Conservation (phyloP, 768 basidiomycete genomes). For the Lentinus tigrinus region DNA sequence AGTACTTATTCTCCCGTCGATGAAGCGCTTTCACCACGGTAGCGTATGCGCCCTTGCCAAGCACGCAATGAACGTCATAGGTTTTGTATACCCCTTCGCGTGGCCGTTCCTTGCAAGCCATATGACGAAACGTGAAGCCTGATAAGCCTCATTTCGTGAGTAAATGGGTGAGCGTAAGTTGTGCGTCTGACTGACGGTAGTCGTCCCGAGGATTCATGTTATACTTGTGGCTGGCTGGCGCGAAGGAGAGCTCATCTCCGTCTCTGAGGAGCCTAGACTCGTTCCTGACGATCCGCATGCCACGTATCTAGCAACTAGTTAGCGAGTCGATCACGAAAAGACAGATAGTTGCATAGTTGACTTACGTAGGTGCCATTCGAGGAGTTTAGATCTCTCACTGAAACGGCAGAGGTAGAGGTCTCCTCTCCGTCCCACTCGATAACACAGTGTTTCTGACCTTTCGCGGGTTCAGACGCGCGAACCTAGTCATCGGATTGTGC, state of each 20-base stretch:
- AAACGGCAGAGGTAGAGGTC: slow-evolving; percentile 36
- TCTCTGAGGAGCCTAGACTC: neutral
- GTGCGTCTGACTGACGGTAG: too few relatives aligned
- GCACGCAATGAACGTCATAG: slow-evolving; percentile 62
- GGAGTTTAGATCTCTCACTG: slow-evolving; percentile 39
- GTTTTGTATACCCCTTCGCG: slow-evolving; percentile 38
- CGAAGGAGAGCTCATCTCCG: neutral
- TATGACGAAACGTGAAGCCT: slow-evolving; percentile 32
- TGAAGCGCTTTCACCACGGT: slow-evolving; percentile 78
- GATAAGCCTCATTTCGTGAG: slow-evolving; percentile 34
- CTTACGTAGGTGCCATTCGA: slow-evolving; percentile 28
- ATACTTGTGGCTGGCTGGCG: neutral
- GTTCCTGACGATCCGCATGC: neutral
- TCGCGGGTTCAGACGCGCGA: slow-evolving; percentile 2
- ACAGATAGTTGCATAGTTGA: too few relatives aligned
- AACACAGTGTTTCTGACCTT: slow-evolving; percentile 50
- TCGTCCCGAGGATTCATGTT: too few relatives aligned
- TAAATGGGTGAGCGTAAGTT: too few relatives aligned
- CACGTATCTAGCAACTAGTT: neutral
- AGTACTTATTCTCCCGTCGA: slow-evolving; percentile 62
- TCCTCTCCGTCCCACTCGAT: slow-evolving; percentile 54
- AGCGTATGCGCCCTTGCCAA: slow-evolving; percentile 87
- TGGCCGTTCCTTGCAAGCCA: too few relatives aligned
- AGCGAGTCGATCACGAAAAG: neutral
- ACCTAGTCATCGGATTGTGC: too few relatives aligned